Percentiles rank a stretch among this genome's conserved stretches.
These are phyloP conservation scores for Populus davidiana DNA, from an alignment of 345 rosid species.

Conservation along the genomic window DNA sequence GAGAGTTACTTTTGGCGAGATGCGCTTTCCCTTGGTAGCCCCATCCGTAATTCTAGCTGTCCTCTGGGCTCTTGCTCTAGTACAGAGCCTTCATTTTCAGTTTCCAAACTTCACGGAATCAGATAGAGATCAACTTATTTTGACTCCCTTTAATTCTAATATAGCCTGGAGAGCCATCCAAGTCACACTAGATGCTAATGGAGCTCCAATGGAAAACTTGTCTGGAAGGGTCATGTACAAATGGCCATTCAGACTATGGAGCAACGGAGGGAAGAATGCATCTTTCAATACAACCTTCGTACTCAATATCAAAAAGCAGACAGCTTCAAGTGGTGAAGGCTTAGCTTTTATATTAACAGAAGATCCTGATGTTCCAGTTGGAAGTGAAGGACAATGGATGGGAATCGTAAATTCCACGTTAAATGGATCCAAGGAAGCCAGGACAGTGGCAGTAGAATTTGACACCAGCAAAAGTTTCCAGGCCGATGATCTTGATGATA, in stretches of 20 bases:
- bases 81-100: conserved; percentile 29
- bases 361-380: conserved; percentile 18
- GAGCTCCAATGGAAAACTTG: conserved; percentile 11
- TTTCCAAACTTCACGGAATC: conserved; percentile 23
- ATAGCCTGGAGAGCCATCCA: conserved; percentile 40
- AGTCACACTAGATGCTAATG: conserved; percentile 50
- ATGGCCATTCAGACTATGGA: conserved; percentile 43
- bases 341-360: conserved; percentile 57
- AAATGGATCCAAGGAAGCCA: conserved; percentile 25
- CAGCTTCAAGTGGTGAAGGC: conserved; percentile 63
- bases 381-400: conserved; percentile 64
- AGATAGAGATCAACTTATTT: not conserved
- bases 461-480: conserved; percentile 59
- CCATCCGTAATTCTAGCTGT: not conserved
- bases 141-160: not conserved
- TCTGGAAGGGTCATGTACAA: conserved; percentile 46
- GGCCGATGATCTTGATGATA: conserved; percentile 50
- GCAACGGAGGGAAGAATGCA: conserved; percentile 12
- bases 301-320: conserved; percentile 38
- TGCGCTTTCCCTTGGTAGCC: not conserved
- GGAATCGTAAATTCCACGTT: conserved; percentile 45
- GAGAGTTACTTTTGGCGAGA: not conserved
- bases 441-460: conserved; percentile 59
- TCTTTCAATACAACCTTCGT: conserved; percentile 58
- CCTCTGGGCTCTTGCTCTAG: conserved; percentile 13